Evolutionary conservation across 805 yeast genomes (phyloP).

Genomic region (Teunomyces tritomae): DNA sequence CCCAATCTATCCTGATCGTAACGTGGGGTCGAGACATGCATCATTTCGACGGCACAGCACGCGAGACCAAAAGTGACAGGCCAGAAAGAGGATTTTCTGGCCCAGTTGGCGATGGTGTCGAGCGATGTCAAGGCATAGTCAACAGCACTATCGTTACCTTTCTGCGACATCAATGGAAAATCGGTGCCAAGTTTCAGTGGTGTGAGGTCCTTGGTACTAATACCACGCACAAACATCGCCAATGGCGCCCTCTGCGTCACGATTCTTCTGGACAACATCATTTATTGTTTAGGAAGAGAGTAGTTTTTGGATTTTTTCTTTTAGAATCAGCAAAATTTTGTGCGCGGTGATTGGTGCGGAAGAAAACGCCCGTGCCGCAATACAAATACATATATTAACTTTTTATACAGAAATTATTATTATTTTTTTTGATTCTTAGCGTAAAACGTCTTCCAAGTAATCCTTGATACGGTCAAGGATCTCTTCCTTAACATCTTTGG

Average conservation of each 20-base stretch:
- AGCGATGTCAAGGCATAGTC: slow-evolving; percentile 82
- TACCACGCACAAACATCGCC: slow-evolving; percentile 20
- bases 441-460: slow-evolving; percentile 47
- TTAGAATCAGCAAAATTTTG: slow-evolving; percentile 5
- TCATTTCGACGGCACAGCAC: slow-evolving; percentile 94
- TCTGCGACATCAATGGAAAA: slow-evolving; percentile 67
- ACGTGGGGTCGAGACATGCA: slow-evolving; percentile 89
- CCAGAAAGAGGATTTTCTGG: slow-evolving; percentile 89
- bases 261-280: neutral
- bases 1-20: slow-evolving; percentile 92
- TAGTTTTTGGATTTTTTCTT: neutral
- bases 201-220: slow-evolving; percentile 43
- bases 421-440: neutral
- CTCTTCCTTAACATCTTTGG: slow-evolving; percentile 60
- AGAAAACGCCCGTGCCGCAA: neutral
- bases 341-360: slow-evolving; percentile 2
- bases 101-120: slow-evolving; percentile 86
- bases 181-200: slow-evolving; percentile 60
- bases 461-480: slow-evolving; percentile 55
- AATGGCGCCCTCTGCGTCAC: slow-evolving; percentile 7
- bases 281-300: neutral
- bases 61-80: slow-evolving; percentile 91
- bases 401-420: too few species aligned
- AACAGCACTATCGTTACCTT: slow-evolving; percentile 51
- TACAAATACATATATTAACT: neutral